Base-by-base conservation (phyloP, 441 rosid genomes). In the Bruguiera hainesii region DNA sequence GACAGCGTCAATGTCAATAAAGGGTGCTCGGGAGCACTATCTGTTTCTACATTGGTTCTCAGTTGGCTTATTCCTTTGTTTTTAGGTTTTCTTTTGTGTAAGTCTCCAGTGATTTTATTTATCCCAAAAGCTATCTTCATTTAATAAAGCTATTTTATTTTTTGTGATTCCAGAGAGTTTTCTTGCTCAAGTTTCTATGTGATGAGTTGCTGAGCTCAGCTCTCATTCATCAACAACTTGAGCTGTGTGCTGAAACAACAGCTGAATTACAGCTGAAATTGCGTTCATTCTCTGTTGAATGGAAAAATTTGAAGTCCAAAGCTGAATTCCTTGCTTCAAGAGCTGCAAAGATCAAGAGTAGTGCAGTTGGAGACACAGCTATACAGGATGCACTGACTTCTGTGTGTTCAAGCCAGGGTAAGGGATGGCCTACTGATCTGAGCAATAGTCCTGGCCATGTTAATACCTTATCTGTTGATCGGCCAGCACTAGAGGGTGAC, bases 151-250 rank as follows among this genome's bases (percentile, higher is more conserved):
- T 71, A 15, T 26, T 30, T 50, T 13, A 11, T 71, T 60, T 69
- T 21, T 57, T 82, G 72, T 77, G 72, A 66, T 46, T 87, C 89
- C 96, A 93, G 99, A 91, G 96, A 78, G 79, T 78, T 74, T 79
- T 80, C 81, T 79, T 96, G 76, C 89, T 93, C 46, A 92, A 89
- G 84, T 82, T 89, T 79, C 81, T 96, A 62, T 85, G 98, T 71
- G 99, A 93, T 80, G 99, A 92, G 75, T 81, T 96, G 66, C 97
- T 96, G 53, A 89, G 80, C 79, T 77, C 99, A 60, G 79, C 92
- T 67, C 84, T 89, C 68, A 77, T 92, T 70, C 97, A 80, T 76
- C 99, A 89, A 78, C 92, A 92, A 86, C 94, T 96, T 33, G 99
- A 96, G 84, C 98, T 86, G 19, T 96, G 93, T 65, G 80, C 87